Base-by-base conservation (phyloP, 345 rosid genomes). In the Nasturtium officinale region DNA sequence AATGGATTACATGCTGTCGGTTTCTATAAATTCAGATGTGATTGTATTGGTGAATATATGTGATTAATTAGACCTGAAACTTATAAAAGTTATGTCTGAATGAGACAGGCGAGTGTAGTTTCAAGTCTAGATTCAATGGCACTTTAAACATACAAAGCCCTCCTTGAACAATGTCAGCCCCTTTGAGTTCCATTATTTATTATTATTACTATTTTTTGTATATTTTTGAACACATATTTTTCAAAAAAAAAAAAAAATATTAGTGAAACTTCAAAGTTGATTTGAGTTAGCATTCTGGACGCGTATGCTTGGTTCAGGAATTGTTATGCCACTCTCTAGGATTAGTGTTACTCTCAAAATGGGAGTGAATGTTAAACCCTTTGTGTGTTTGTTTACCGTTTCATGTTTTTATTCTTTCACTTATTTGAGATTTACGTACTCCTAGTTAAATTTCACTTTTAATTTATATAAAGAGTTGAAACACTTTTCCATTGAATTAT, bases 51-150 rank as follows among this genome's bases (percentile, higher is more conserved):
- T 11, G 37, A 56, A 35, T 40, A 40, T 48, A 38, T 58, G 35
- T 59, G 11, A 59, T 20, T 35, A 23, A 15, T 40, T n/a, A n/a
- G n/a, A 42, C 21, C 18, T 30, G 17, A 68, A 5, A 52, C 32
- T 61, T 43, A 50, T 11, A 40, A 61, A 66, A 67, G 69, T 20
- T 42, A 67, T 60, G 46, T 60, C n/a, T 16, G 78, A 75, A 43
- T 20, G 35, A 52, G 78, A 75, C 63, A 52, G 30, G 62, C 5
- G 48, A 61, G 42, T 60, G 56, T 67, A 61, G 62, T 67, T 67
- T 60, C 20, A 75, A 60, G 69, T 75, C 78, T 75, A 75, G 74
- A 67, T 75, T 67, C 69, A 75, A 42, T 75, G 73, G 55, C 69
- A 57, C 62, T 61, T 61, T n/a, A 43, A 51, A 52, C 54, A 67